These are phyloP conservation scores for Lachnellula subtilissima DNA, from an alignment of 2,329 filamentous ascomycete genomes.

Conservation along the genomic window DNA sequence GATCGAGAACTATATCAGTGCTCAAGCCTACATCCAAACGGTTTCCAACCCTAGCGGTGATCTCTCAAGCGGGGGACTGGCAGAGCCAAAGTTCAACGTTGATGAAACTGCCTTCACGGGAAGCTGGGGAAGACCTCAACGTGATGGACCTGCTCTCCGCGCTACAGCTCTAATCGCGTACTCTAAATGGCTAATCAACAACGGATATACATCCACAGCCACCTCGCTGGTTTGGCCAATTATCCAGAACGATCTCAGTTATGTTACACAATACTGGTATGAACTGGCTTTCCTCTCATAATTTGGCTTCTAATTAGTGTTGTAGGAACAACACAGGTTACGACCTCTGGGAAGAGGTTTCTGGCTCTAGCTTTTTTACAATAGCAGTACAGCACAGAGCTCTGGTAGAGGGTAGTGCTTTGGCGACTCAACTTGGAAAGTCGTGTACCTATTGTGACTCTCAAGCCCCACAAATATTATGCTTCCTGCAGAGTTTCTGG, in stretches of 20 bases:
- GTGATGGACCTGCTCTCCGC: slow-evolving; percentile 72
- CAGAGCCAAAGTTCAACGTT: slow-evolving; percentile 69
- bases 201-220: slow-evolving; percentile 46
- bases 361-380: slow-evolving; percentile 76
- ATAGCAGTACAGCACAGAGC: slow-evolving; percentile 63
- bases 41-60: slow-evolving; percentile 51
- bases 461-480: slow-evolving; percentile 66
- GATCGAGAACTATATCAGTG: slow-evolving; percentile 63
- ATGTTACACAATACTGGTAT: slow-evolving; percentile 67
- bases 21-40: slow-evolving; percentile 55
- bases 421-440: slow-evolving; percentile 60
- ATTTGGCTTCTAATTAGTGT: not conserved
- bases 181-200: slow-evolving; percentile 64
- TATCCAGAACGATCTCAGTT: slow-evolving; percentile 69
- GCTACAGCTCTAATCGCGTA: slow-evolving; percentile 70
- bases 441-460: slow-evolving; percentile 56
- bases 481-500: slow-evolving; percentile 74
- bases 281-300: not conserved
- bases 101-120: slow-evolving; percentile 59
- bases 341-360: slow-evolving; percentile 81
- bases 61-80: slow-evolving; percentile 49
- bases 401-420: slow-evolving; percentile 60
- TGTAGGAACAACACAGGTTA: slow-evolving; percentile 50
- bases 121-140: slow-evolving; percentile 71
- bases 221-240: slow-evolving; percentile 63